These are phyloP conservation scores for Macadamia integrifolia DNA, from an alignment of 164 flowering plant genomes.

Conservation along the genomic window DNA sequence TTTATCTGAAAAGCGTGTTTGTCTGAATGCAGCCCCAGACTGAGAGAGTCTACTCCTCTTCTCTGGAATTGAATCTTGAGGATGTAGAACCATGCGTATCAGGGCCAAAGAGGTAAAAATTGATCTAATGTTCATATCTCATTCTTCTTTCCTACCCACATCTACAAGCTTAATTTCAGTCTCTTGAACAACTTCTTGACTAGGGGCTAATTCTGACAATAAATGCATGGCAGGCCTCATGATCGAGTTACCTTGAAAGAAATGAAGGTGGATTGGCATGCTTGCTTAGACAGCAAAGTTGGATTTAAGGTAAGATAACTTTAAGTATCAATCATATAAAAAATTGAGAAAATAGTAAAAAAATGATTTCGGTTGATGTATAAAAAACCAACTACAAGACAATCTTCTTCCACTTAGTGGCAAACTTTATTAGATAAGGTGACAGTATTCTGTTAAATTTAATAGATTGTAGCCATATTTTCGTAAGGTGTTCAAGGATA, in stretches of 20 bases:
- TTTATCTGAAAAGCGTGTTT: slow-evolving; percentile 9
- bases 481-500: too few species aligned
- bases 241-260: slow-evolving; percentile 85
- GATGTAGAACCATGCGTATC: slow-evolving; percentile 92
- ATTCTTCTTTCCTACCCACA: not conserved
- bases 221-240: slow-evolving; percentile 56
- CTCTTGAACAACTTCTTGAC: not conserved
- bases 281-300: slow-evolving; percentile 83
- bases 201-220: slow-evolving; percentile 1
- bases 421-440: too few species aligned
- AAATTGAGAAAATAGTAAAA: too few species aligned
- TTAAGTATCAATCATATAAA: too few species aligned
- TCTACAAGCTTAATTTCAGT: too few species aligned
- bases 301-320: slow-evolving; percentile 70
- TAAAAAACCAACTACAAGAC: too few species aligned
- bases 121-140: not conserved
- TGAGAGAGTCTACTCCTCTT: slow-evolving; percentile 79
- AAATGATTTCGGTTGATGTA: too few species aligned
- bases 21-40: slow-evolving; percentile 58
- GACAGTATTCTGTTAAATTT: too few species aligned
- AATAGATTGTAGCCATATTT: too few species aligned
- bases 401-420: too few species aligned
- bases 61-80: slow-evolving; percentile 56
- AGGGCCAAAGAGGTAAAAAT: slow-evolving; percentile 77
- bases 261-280: slow-evolving; percentile 90